These are phyloP conservation scores for Suillus brevipes DNA, from an alignment of 768 basidiomycete genomes.

Conservation along the genomic window DNA sequence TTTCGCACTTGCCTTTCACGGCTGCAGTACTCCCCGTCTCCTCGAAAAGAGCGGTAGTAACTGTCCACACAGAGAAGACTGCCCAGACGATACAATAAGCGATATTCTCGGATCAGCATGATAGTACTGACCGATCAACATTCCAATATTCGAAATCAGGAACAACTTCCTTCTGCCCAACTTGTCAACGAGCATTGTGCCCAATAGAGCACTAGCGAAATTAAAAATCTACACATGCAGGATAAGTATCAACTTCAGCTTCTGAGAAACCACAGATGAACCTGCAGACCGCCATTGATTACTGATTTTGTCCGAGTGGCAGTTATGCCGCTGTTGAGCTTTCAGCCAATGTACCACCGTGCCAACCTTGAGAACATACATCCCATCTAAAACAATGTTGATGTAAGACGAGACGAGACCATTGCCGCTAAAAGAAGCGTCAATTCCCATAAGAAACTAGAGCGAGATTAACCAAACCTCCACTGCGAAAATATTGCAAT, in stretches of 20 bases:
- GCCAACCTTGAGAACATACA: slow-evolving; percentile 22
- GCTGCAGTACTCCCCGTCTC: slow-evolving; percentile 29
- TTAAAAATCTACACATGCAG: slow-evolving; percentile 54
- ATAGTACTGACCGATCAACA: slow-evolving; percentile 48
- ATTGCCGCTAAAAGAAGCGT: slow-evolving; percentile 47
- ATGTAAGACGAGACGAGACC: slow-evolving; percentile 77
- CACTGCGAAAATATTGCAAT: slow-evolving; percentile 75
- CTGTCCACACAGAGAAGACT: slow-evolving; percentile 62
- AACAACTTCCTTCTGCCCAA: slow-evolving; percentile 71
- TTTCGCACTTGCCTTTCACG: slow-evolving; percentile 23
- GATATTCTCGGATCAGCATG: background rate
- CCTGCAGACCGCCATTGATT: slow-evolving; percentile 66
- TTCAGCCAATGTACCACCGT: background rate
- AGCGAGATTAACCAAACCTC: slow-evolving; percentile 44
- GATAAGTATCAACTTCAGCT: background rate
- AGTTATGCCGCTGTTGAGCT: slow-evolving; percentile 42
- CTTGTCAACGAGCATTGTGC: slow-evolving; percentile 64
- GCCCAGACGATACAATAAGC: background rate
- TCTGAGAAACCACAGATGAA: slow-evolving; percentile 22
- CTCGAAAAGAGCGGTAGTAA: slow-evolving; percentile 42
- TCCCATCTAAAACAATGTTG: slow-evolving; percentile 61
- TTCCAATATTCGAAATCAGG: slow-evolving; percentile 60
- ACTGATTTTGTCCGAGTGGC: slow-evolving; percentile 52
- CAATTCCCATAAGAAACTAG: slow-evolving; percentile 1
- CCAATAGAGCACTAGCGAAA: slow-evolving; percentile 54